Evolutionary conservation across 1,284 basidiomycete genomes (phyloP), one percentile per base, ranked within the genome.

Genomic region (Boletus subluridellus): DNA sequence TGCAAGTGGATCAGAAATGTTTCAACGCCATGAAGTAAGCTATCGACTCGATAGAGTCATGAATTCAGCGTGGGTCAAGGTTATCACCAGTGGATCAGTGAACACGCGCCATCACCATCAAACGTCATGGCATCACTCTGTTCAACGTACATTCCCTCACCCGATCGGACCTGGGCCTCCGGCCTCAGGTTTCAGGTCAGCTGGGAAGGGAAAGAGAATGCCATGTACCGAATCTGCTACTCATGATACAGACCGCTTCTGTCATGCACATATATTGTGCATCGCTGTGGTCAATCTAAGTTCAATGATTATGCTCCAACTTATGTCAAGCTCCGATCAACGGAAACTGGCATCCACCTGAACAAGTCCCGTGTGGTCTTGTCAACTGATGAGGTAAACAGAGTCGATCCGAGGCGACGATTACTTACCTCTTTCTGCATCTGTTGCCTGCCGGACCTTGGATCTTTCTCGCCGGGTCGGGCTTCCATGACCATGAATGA

Each of bases 1-100:
- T 24, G 4, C 48, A 46, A 42, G 65, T 70, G 62, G 69, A 58
- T 69, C 63, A 53, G 58, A 67, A 69, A 67, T 55, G 55, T 70
- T 67, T 71, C 70, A 64, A 46, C 28, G 39, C 47, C 55, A 55
- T 55, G 59, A 55, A 54, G 65, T 46, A 51, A 61, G 59, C 38
- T 26, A 52, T 54, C 47, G 46, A 24, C 54, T 50, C 49, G 58
- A 55, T 51, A 53, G 55, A 63, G 48, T 48, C 54, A 53, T 21
- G 42, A 54, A 51, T 32, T 32, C 32, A 54, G 50, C 34, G 62
- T 63, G 68, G 58, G 58, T 58, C 59, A 52, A 58, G 46, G 49
- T 55, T 32, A 49, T 32, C 14, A 44, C 50, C 24, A 57, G 57
- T 62, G 60, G 66, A 59, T 60, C 54, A 49, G n/a, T 30, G 26